phyloP scores from a whole-genome alignment of 495 filamentous ascomycete genomes.

The Aspergillus cristatus region DNA sequence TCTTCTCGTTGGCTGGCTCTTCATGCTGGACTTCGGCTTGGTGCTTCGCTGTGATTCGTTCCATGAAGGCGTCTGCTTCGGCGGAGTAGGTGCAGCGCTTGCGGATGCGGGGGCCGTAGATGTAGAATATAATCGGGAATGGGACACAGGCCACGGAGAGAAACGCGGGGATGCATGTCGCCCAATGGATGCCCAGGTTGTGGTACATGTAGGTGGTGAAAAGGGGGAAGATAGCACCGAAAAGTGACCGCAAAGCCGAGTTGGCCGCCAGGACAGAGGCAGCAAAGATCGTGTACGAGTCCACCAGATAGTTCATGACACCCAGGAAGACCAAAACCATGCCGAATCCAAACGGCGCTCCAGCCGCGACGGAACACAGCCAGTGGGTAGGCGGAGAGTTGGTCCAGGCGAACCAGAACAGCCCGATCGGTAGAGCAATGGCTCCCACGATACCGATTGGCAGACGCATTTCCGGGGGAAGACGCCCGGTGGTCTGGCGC shows the following conservation, averaged over 20 bases:
- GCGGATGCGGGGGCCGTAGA: conserved; percentile 55
- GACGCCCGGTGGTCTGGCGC: conserved; percentile 18
- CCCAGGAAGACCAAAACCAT: conserved; percentile 62
- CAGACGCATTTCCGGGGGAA: conserved; percentile 33
- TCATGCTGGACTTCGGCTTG: conserved; percentile 6
- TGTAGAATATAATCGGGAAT: conserved; percentile 65
- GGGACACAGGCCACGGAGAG: conserved; percentile 60
- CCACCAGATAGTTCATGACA: conserved; percentile 66
- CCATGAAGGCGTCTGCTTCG: conserved; percentile 28
- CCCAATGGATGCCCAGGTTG: conserved; percentile 69
- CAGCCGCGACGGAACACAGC: conserved; percentile 50
- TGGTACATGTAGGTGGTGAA: conserved; percentile 69
- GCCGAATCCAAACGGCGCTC: conserved; percentile 59
- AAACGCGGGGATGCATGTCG: conserved; percentile 64
- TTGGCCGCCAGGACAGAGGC: conserved; percentile 69
- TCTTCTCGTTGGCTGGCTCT: conserved; percentile 5
- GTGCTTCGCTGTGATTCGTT: conserved; percentile 19
- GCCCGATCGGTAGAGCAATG: conserved; percentile 31
- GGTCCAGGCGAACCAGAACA: conserved; percentile 60
- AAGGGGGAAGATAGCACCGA: conserved; percentile 68
- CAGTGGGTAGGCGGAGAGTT: conserved; percentile 57
- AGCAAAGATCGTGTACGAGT: conserved; percentile 65
- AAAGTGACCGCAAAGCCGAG: conserved; percentile 51
- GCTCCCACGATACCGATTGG: conserved; percentile 30
- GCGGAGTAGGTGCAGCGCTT: conserved; percentile 60